A percentile compares a stretch with the other conserved stretches of the same genome.
Conservation (phyloP, 352 stramenopile species). For the Pythium grandisporangium region DNA sequence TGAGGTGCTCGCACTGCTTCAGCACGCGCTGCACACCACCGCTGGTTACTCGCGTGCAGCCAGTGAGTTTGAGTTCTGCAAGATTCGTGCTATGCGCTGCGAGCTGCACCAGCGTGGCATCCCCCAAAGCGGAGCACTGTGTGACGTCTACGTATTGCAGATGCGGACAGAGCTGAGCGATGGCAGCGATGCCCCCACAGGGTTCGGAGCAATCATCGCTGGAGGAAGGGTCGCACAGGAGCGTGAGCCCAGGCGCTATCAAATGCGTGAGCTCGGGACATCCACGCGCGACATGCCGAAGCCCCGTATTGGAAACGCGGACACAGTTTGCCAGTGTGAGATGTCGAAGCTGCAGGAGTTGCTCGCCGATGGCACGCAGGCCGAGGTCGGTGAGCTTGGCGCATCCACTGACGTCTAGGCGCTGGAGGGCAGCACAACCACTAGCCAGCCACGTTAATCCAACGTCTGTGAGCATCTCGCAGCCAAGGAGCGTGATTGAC, state of each 20-base stretch:
- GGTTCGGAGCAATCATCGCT: background rate
- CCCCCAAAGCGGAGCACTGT: constrained; percentile 28
- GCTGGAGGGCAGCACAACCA: constrained; percentile 69
- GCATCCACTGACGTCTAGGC: constrained; percentile 80
- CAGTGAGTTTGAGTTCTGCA: constrained; percentile 7
- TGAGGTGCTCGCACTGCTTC: constrained; percentile 20
- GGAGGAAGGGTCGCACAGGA: constrained; percentile 20
- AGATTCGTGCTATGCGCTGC: constrained; percentile 6
- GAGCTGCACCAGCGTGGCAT: constrained; percentile 22
- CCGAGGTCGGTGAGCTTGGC: constrained; percentile 84
- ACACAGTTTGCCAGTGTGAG: constrained; percentile 36
- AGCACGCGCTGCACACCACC: constrained; percentile 10
- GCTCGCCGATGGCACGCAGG: constrained; percentile 78
- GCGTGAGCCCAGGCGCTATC: constrained; percentile 24
- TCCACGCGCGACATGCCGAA: constrained; percentile 33
- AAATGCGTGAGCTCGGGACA: constrained; percentile 38
- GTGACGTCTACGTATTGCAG: constrained; percentile 49
- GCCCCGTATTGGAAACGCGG: constrained; percentile 41
- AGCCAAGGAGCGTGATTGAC: constrained; percentile 64
- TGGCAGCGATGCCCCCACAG: constrained; percentile 12
- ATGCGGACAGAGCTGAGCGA: constrained; percentile 20
- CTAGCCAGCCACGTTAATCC: constrained; percentile 87
- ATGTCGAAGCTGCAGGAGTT: constrained; percentile 39
- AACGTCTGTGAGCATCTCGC: constrained; percentile 87
- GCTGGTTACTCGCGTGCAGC: constrained; percentile 17